Evolutionary conservation across 148 eudicot species (phyloP).

Genomic region (Rhododendron molle): DNA sequence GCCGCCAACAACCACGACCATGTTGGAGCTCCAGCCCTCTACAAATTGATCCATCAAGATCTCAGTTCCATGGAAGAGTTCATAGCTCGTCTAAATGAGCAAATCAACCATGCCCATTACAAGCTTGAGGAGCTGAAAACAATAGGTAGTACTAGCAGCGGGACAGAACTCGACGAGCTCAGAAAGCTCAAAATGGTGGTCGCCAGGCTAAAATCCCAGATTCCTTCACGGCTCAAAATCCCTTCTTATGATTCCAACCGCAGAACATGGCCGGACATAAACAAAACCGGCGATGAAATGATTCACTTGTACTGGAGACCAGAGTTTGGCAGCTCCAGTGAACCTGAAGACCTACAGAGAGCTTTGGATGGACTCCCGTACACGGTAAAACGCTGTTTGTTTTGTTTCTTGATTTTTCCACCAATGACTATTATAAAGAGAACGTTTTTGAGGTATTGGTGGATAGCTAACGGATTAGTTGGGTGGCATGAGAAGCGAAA

Average conservation of each 20-base stretch:
- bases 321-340: background rate
- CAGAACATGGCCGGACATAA: background rate
- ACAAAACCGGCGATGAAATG: background rate
- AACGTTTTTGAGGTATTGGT: background rate
- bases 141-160: background rate
- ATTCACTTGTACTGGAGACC: background rate
- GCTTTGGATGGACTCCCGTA: background rate
- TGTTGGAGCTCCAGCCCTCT: background rate
- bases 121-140: background rate
- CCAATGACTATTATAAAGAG: background rate
- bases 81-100: background rate
- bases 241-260: background rate
- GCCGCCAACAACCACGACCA: background rate
- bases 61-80: background rate
- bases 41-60: background rate
- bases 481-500: background rate
- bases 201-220: background rate
- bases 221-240: background rate
- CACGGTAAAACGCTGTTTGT: background rate
- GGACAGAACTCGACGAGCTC: background rate
- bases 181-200: background rate
- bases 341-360: background rate
- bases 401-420: background rate
- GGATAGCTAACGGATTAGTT: background rate
- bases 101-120: background rate